Evolutionary conservation across 148 eudicot species (phyloP).

Genomic region (Linanthus parryae): DNA sequence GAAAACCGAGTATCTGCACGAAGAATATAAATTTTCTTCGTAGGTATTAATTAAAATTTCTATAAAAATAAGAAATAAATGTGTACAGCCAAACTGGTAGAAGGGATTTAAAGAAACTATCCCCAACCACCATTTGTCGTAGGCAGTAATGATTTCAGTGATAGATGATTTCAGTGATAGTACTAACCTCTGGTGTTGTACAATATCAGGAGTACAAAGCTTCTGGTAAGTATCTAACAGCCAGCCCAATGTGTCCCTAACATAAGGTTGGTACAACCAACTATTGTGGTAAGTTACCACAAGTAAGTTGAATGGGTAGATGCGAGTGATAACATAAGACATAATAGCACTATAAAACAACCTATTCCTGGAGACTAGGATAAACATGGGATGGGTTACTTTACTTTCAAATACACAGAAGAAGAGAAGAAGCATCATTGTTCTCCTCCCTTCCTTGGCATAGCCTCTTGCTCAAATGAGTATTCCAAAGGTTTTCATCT

Average conservation of each 20-base stretch:
- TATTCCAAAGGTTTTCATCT: conserved; percentile 20
- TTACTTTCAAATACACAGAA: neutral
- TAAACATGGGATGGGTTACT: too few species aligned
- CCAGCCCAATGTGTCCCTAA: neutral
- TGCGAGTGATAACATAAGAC: neutral
- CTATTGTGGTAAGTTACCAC: conserved; percentile 6
- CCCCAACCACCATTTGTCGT: neutral
- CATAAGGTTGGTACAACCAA: conserved; percentile 15
- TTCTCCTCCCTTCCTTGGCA: conserved; percentile 16
- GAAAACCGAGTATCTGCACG: too few species aligned
- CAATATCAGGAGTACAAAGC: neutral
- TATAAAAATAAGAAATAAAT: neutral
- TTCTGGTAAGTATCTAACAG: neutral
- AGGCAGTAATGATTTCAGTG: neutral
- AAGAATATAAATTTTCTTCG: too few species aligned
- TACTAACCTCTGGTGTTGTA: conserved; percentile 3
- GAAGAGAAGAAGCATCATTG: neutral
- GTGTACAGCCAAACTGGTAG: neutral
- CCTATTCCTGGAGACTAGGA: too few species aligned
- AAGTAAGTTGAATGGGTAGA: conserved; percentile 3
- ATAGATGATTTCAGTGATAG: neutral
- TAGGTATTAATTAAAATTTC: too few species aligned
- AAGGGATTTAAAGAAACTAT: neutral
- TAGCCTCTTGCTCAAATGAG: conserved; percentile 35
- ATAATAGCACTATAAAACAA: too few species aligned